These are phyloP conservation scores for Hygrophila difformis DNA, from an alignment of 257 asterid genomes.

Conservation along the genomic window DNA sequence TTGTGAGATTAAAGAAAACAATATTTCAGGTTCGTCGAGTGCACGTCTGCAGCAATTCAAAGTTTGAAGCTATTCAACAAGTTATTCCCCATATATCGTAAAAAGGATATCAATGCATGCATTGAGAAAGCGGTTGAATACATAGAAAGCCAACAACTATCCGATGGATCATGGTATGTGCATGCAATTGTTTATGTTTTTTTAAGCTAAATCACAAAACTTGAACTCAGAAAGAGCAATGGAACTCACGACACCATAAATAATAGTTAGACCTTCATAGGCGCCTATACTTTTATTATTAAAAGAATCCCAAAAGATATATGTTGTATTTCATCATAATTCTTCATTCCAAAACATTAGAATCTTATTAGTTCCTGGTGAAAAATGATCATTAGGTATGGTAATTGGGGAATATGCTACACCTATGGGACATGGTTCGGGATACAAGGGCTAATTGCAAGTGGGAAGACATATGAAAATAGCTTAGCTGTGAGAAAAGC, in stretches of 20 bases:
- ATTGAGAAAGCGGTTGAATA: not conserved
- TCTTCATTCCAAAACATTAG: too few relatives aligned
- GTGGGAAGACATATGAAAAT: conserved; percentile 27
- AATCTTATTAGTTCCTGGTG: too few relatives aligned
- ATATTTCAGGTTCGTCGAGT: not conserved
- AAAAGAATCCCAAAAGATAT: too few relatives aligned
- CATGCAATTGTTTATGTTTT: not conserved
- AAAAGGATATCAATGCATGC: not conserved
- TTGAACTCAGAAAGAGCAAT: too few relatives aligned
- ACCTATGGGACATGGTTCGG: conserved; percentile 52
- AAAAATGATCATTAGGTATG: conserved; percentile 22
- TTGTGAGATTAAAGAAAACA: not conserved
- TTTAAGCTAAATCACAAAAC: not conserved
- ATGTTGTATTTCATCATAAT: too few relatives aligned
- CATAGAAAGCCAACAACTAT: too few relatives aligned
- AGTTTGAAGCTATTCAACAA: not conserved
- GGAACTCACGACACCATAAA: too few relatives aligned
- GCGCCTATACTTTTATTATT: too few relatives aligned
- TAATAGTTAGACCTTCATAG: too few relatives aligned
- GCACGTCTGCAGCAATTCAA: not conserved
- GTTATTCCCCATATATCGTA: not conserved
- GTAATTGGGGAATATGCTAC: too few relatives aligned
- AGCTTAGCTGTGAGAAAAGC: conserved; percentile 21
- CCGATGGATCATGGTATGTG: too few relatives aligned
- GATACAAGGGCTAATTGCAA: conserved; percentile 27